phyloP scores from a whole-genome alignment of 2,329 filamentous ascomycete species.

The Ophiostoma ulmi region DNA sequence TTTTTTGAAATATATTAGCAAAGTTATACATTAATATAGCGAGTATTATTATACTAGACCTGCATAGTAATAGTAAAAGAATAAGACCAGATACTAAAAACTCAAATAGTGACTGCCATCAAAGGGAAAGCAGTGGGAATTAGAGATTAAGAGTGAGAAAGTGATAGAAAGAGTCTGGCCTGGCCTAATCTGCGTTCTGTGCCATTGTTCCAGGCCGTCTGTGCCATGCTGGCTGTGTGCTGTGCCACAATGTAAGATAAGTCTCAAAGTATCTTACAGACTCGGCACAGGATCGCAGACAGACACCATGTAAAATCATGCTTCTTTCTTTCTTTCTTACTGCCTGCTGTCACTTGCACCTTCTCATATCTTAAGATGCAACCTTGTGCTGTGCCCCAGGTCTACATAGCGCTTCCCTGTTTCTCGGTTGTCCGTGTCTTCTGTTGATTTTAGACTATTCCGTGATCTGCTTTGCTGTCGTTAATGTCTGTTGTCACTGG shows the following conservation, averaged over 20 bases:
- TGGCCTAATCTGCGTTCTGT: background rate
- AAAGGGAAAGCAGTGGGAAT: background rate
- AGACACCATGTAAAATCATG: background rate
- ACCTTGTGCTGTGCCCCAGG: slow-evolving; percentile 1
- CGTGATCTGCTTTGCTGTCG: background rate
- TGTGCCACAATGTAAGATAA: background rate
- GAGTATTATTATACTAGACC: background rate
- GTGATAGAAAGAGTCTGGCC: background rate
- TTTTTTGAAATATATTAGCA: background rate
- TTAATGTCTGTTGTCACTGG: background rate
- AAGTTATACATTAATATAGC: background rate
- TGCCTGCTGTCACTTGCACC: background rate
- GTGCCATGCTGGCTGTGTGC: slow-evolving; percentile 7
- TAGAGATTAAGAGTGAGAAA: background rate
- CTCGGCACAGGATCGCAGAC: background rate
- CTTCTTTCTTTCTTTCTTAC: background rate
- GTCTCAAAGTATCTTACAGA: background rate
- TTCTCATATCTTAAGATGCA: too few relatives aligned
- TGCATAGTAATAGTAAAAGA: too few relatives aligned
- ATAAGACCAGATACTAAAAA: background rate
- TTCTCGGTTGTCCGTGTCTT: background rate
- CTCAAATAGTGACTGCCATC: background rate
- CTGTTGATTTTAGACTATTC: background rate
- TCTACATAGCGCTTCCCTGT: background rate
- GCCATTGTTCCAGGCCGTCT: background rate